Evolutionary conservation across 306 rosid genomes (phyloP), one percentile per base, ranked within the genome.

Genomic region (Hippophae tibetana): DNA sequence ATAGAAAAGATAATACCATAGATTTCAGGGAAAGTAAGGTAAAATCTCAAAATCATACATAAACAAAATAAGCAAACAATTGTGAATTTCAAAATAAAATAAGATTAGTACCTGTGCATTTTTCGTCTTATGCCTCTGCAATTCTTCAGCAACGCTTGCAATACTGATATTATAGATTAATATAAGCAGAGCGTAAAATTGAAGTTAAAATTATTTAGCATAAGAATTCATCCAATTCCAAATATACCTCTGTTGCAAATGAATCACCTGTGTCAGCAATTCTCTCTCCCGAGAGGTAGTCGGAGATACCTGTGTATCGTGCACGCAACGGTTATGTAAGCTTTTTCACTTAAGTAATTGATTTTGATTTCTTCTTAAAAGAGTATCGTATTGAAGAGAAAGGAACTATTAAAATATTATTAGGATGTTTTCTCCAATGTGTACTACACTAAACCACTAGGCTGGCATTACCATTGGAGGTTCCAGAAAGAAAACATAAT

Each of bases 111-210:
- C 99, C 96, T 85, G 86, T 42, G 78, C 73, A 67, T 85, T 92
- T 81, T 82, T 92, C 85, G 80, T 65, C 76, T 82, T 92, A 63
- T 85, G 96, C 71, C 80, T 80, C 69, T 82, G 95, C 69, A 88
- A 70, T 71, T 87, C 89, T 65, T 88, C 96, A 25, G 57, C 81
- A 49, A 88, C 85, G 62, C 69, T 77, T 61, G 77, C 84, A 52
- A 88, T 62, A 57, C 99, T 93, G 84, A 72, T 52, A 82, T 59
- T 41, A 65, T 58, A 72, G 60, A 60, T 31, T 7, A 69, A 59
- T 50, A 66, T 72, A 25, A 65, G 72, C 61, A 41, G 23, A 41
- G 48, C 6, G 76, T 31, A 27, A 69, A 65, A 42, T 55, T 12
- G 41, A 65, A 58, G 38, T 54, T 31, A 44, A 57, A 47, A 56